These are phyloP conservation scores for Micromonas pusilla DNA, from an alignment of 139 green algal genomes.

Conservation along the genomic window DNA sequence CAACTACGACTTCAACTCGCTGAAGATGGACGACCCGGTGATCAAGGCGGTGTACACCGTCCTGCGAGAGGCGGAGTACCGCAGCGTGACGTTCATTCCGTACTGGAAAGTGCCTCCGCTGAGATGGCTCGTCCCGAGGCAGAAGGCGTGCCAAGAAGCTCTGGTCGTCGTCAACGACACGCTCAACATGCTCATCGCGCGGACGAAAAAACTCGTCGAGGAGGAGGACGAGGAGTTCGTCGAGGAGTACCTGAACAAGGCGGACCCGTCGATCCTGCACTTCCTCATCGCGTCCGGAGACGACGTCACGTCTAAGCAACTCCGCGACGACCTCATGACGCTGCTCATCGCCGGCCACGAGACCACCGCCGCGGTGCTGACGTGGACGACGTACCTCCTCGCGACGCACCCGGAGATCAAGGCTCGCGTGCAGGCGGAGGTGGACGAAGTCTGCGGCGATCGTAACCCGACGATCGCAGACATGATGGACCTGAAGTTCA, in stretches of 20 bases:
- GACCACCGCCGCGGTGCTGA: slow-evolving; percentile 72
- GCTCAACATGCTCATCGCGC: slow-evolving; percentile 76
- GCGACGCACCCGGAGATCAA: slow-evolving; percentile 48
- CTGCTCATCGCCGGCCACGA: slow-evolving; percentile 95
- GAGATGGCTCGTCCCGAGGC: slow-evolving; percentile 53
- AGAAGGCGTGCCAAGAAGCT: slow-evolving; percentile 54
- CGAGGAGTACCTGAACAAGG: slow-evolving; percentile 86
- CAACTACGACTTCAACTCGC: slow-evolving; percentile 95
- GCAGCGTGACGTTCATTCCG: slow-evolving; percentile 68
- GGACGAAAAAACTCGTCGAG: slow-evolving; percentile 68
- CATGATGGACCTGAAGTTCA: slow-evolving; percentile 33
- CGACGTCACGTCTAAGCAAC: slow-evolving; percentile 82
- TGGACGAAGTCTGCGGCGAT: slow-evolving; percentile 66
- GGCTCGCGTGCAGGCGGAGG: slow-evolving; percentile 58
- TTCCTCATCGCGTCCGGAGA: slow-evolving; percentile 82
- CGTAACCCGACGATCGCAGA: slow-evolving; percentile 37
- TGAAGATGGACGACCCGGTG: slow-evolving; percentile 81
- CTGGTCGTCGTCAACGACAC: slow-evolving; percentile 68
- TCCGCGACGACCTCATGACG: slow-evolving; percentile 96
- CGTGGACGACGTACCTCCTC: slow-evolving; percentile 30
- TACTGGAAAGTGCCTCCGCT: slow-evolving; percentile 81
- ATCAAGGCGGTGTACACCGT: slow-evolving; percentile 91
- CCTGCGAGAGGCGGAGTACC: slow-evolving; percentile 86
- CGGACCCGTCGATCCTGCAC: slow-evolving; percentile 88
- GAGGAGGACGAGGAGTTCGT: slow-evolving; percentile 82